These are phyloP conservation scores for Metschnikowia santaceciliae DNA, from an alignment of 805 yeast species.

Conservation along the genomic window DNA sequence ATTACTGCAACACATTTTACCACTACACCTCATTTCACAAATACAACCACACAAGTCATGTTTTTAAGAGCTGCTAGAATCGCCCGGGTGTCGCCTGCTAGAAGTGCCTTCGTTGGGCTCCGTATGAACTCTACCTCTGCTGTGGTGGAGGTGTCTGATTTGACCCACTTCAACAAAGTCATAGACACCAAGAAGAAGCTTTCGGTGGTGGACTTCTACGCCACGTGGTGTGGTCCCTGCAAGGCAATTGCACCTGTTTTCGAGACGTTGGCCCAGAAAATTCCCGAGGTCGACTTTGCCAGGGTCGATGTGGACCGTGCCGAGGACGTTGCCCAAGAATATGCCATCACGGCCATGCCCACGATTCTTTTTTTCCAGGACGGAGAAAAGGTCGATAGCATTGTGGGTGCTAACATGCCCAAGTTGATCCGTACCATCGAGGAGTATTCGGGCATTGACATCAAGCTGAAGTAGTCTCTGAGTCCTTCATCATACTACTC, in stretches of 20 bases:
- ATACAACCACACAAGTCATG: neutral
- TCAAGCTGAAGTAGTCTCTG: constrained; percentile 11
- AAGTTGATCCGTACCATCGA: constrained; percentile 27
- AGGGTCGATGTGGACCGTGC: constrained; percentile 70
- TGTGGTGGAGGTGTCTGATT: constrained; percentile 27
- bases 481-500: neutral
- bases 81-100: neutral
- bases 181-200: constrained; percentile 31
- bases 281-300: constrained; percentile 53
- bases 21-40: too few relatives aligned
- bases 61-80: constrained; percentile 2
- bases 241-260: constrained; percentile 63
- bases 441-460: constrained; percentile 27
- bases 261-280: constrained; percentile 38
- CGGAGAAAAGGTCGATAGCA: constrained; percentile 52
- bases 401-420: constrained; percentile 63
- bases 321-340: constrained; percentile 55
- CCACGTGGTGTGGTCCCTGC: constrained; percentile 80
- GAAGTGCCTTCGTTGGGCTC: neutral
- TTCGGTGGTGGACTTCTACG: constrained; percentile 61
- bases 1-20: too few relatives aligned
- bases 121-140: constrained; percentile 18
- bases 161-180: constrained; percentile 24
- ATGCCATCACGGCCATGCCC: constrained; percentile 72
- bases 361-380: constrained; percentile 61